These are phyloP conservation scores for Pseudoneurospora amorphoporcata DNA, from an alignment of 495 filamentous ascomycete species.

Conservation along the genomic window DNA sequence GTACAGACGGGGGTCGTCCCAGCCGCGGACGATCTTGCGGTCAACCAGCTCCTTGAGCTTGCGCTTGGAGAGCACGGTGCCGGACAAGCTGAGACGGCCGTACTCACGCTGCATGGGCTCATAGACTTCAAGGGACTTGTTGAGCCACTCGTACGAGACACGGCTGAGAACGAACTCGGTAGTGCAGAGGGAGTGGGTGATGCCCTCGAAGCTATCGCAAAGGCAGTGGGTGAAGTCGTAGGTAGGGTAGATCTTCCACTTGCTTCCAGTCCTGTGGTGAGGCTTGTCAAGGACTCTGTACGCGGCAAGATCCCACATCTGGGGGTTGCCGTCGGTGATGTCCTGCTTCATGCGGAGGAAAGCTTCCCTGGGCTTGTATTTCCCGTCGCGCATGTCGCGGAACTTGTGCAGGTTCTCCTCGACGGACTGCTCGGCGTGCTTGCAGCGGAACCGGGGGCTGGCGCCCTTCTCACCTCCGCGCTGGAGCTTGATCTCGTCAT, in stretches of 20 bases:
- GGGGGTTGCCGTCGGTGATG: constrained; percentile 48
- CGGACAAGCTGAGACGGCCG: constrained; percentile 69
- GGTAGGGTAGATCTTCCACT: constrained; percentile 81
- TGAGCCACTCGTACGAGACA: constrained; percentile 82
- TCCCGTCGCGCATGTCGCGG: constrained; percentile 80
- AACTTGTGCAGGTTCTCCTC: constrained; percentile 77
- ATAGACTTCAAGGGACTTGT: constrained; percentile 58
- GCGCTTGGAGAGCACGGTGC: constrained; percentile 76
- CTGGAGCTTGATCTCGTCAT: constrained; percentile 72
- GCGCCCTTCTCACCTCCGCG: constrained; percentile 64
- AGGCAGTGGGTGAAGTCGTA: constrained; percentile 89
- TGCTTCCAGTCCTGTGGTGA: constrained; percentile 62
- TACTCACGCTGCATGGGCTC: constrained; percentile 76
- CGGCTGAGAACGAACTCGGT: constrained; percentile 71
- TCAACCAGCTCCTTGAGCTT: constrained; percentile 69
- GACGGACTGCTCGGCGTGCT: constrained; percentile 60
- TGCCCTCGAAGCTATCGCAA: constrained; percentile 80
- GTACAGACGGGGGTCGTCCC: constrained; percentile 85
- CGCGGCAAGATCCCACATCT: constrained; percentile 69
- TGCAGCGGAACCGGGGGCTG: constrained; percentile 62
- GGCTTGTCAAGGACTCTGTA: constrained; percentile 63
- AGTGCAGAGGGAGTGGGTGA: constrained; percentile 84
- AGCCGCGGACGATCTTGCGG: constrained; percentile 61
- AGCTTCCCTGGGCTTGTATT: constrained; percentile 79
- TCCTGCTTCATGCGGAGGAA: constrained; percentile 90